Percentiles rank a stretch among this genome's conserved stretches.
phyloP scores from a whole-genome alignment of 2,329 filamentous ascomycete genomes.

The Monilinia laxa region DNA sequence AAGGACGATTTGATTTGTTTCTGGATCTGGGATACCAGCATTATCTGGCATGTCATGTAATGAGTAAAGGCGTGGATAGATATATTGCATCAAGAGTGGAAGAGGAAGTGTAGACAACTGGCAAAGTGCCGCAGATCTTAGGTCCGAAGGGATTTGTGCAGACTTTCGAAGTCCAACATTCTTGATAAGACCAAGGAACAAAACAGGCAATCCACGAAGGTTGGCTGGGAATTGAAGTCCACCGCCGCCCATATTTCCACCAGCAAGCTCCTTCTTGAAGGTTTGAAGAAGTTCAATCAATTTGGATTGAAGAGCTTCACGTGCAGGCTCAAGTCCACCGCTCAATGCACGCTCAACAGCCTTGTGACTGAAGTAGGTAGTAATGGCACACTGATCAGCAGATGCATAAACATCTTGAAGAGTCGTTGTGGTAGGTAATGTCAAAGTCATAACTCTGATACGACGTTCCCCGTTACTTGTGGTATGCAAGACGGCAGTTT shows the following conservation, averaged over 20 bases:
- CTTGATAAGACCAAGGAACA: constrained; percentile 95
- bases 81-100: constrained; percentile 88
- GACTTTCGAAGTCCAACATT: constrained; percentile 92
- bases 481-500: constrained; percentile 93
- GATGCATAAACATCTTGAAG: constrained; percentile 91
- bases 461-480: constrained; percentile 96
- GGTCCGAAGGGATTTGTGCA: constrained; percentile 88
- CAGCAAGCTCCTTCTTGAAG: constrained; percentile 94
- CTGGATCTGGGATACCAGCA: constrained; percentile 78
- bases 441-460: constrained; percentile 90
- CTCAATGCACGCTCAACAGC: constrained; percentile 87
- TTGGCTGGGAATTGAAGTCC: constrained; percentile 94
- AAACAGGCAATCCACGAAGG: constrained; percentile 78
- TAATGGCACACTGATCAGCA: constrained; percentile 90
- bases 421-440: constrained; percentile 87
- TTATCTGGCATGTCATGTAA: constrained; percentile 96
- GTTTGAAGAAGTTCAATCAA: constrained; percentile 89
- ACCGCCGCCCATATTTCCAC: constrained; percentile 89
- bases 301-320: constrained; percentile 89
- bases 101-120: constrained; percentile 91
- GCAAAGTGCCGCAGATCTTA: constrained; percentile 89
- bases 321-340: constrained; percentile 82
- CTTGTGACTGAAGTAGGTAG: constrained; percentile 95
- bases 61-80: constrained; percentile 81
- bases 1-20: constrained; percentile 85